These are phyloP conservation scores for Nothophytophthora sp. DNA, from an alignment of 352 stramenopile species.

Conservation along the genomic window DNA sequence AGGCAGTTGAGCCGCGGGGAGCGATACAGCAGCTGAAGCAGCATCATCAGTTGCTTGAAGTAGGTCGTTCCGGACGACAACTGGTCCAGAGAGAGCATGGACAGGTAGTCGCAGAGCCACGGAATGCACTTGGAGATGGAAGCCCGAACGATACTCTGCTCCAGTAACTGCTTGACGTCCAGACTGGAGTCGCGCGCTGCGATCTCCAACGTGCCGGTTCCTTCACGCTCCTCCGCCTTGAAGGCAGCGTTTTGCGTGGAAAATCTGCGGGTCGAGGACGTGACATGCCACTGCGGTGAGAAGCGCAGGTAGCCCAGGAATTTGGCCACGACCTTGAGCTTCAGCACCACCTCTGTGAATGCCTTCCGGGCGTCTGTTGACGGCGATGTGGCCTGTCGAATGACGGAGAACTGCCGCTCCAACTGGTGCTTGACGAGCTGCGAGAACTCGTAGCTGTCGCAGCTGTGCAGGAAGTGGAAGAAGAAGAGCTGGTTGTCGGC, in stretches of 20 bases:
- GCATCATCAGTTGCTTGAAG: constrained; percentile 45
- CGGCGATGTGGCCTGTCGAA: constrained; percentile 10
- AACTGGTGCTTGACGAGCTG: constrained; percentile 61
- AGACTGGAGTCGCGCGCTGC: constrained; percentile 28
- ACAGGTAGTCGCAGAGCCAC: constrained; percentile 68
- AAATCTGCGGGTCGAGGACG: constrained; percentile 27
- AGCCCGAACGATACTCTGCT: constrained; percentile 37
- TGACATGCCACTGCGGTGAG: constrained; percentile 60
- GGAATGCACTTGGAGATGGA: constrained; percentile 61
- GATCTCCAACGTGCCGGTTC: constrained; percentile 47
- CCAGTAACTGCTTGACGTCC: constrained; percentile 46
- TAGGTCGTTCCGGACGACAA: constrained; percentile 51
- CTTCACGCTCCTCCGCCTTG: constrained; percentile 48
- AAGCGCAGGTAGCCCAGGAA: constrained; percentile 72
- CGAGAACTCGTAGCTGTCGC: constrained; percentile 67
- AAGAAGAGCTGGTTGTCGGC: constrained; percentile 79
- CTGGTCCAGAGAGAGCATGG: constrained; percentile 55
- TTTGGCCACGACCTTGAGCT: constrained; percentile 64
- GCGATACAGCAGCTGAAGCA: constrained; percentile 47
- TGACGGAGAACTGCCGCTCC: constrained; percentile 43
- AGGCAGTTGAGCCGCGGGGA: constrained; percentile 41
- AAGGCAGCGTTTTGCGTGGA: constrained; percentile 52
- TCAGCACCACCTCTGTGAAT: constrained; percentile 62
- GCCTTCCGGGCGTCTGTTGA: constrained; percentile 46
- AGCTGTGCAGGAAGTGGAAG: constrained; percentile 65